phyloP scores from a whole-genome alignment of 441 rosid species.

The Bocquillonia castaneifolia region DNA sequence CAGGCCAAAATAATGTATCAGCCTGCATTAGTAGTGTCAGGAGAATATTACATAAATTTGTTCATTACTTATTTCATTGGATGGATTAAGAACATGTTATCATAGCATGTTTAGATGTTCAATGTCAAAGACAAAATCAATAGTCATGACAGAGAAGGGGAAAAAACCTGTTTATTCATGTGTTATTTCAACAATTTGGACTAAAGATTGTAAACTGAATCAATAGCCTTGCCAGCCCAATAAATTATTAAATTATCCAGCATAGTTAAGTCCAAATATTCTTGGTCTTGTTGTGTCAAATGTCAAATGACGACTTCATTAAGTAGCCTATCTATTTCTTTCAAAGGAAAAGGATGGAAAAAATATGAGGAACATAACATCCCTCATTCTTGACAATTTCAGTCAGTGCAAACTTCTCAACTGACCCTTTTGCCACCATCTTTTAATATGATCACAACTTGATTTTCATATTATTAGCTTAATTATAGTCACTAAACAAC shows the following conservation, averaged over 20 bases:
- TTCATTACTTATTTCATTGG: neutral
- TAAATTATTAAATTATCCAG: neutral
- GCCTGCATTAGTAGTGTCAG: slow-evolving; percentile 8
- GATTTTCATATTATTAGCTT: neutral
- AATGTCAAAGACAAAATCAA: neutral
- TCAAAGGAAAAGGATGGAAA: neutral
- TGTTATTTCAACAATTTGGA: neutral
- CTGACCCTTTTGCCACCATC: neutral
- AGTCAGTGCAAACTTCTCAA: neutral
- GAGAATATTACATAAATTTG: neutral
- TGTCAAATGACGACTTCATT: too few species aligned
- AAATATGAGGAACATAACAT: neutral
- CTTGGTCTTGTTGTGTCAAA: neutral
- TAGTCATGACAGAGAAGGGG: neutral
- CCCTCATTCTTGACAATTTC: neutral
- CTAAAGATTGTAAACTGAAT: neutral
- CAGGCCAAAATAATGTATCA: slow-evolving; percentile 18
- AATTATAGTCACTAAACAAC: neutral
- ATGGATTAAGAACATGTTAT: neutral
- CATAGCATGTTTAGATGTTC: neutral
- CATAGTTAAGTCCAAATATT: neutral
- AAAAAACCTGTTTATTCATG: neutral
- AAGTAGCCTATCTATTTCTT: neutral
- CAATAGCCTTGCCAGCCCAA: neutral
- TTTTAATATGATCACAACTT: neutral